Base-by-base conservation (phyloP, 2,329 filamentous ascomycete genomes). In the Fusarium palustre region DNA sequence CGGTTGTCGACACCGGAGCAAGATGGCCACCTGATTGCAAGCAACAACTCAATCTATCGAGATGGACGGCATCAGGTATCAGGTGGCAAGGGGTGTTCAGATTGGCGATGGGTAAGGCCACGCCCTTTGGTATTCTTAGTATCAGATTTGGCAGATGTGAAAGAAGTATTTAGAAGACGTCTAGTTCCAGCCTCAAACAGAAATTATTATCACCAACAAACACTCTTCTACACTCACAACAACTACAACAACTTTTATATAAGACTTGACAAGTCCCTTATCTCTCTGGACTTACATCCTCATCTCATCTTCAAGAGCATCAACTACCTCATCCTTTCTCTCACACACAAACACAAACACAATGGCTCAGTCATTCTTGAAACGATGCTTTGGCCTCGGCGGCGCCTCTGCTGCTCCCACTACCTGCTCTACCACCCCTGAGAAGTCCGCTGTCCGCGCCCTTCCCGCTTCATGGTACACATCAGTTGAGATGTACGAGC, bases 401-500 rank as follows among this genome's bases (percentile, higher is more conserved):
- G 77, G 77, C n/a, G 64, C 60, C 18, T 38, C 53, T 55, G n/a
- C 66, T 47, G 28, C 72, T 46, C 58, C 70, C 20, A 55, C 66
- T 24, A 12, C 54, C 25, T 53, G 16, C 33, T 50, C 62, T 25
- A 31, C 28, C 15, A 31, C 54, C 22, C 15, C 74, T 52, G 66
- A 76, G 28, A 73, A 72, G 43, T 41, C 38, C 33, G 58, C 76
- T 16, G 59, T 76, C 56, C 71, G 77, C 39, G 79, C 85, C 22
- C 75, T 88, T 2, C 85, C 86, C 3, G 80, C 53, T 9, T 83
- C 82, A 15, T 87, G 85, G 85, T 88, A 85, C 74, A 81, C 77
- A 15, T 84, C 82, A 7, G 75, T 78, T n/a, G 82, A 83, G 64
- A 85, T 88, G 79, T 87, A 85, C 69, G 81, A 87, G 71, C 83